Percentiles rank a stretch among this genome's conserved stretches.
These are phyloP conservation scores for Geotrichum bryndzae DNA, from an alignment of 1,139 yeast species.

Conservation along the genomic window DNA sequence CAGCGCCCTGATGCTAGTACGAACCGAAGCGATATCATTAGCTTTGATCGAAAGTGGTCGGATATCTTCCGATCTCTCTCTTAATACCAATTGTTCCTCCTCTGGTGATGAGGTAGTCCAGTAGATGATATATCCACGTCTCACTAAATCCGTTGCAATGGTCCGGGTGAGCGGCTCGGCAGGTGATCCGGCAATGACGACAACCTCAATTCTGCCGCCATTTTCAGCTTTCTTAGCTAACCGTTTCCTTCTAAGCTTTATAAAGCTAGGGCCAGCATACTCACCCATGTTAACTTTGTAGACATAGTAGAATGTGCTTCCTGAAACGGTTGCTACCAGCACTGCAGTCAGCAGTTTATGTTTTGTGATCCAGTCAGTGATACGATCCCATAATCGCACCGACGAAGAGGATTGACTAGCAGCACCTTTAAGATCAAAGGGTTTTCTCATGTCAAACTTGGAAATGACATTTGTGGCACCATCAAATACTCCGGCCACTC, in stretches of 20 bases:
- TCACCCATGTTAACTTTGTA: slow-evolving; percentile 18
- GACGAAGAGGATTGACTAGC: slow-evolving; percentile 28
- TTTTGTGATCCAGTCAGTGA: slow-evolving; percentile 28
- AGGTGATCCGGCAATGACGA: slow-evolving; percentile 70
- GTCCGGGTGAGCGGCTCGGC: slow-evolving; percentile 67
- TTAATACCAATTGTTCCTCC: slow-evolving; percentile 54
- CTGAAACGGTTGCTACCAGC: slow-evolving; percentile 24
- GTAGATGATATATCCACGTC: slow-evolving; percentile 74
- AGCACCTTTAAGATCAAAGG: slow-evolving; percentile 19
- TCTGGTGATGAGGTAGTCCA: slow-evolving; percentile 62
- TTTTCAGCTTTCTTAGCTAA: slow-evolving; percentile 57
- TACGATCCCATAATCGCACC: slow-evolving; percentile 20
- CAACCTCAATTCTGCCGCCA: slow-evolving; percentile 72
- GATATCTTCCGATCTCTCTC: slow-evolving; percentile 50
- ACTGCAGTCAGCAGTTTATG: slow-evolving; percentile 27
- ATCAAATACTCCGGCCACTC: slow-evolving; percentile 6
- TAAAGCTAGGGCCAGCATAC: slow-evolving; percentile 15
- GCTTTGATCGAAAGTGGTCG: slow-evolving; percentile 49
- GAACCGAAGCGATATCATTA: slow-evolving; percentile 34
- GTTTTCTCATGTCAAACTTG: slow-evolving; percentile 3
- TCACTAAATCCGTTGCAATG: slow-evolving; percentile 66
- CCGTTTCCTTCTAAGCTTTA: slow-evolving; percentile 33
- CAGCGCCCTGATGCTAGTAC: slow-evolving; percentile 39
- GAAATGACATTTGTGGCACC: slow-evolving; percentile 7
- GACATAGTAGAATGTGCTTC: slow-evolving; percentile 24